A percentile compares a stretch with the other conserved stretches of the same genome.
phyloP scores from a whole-genome alignment of 73 alveolate genomes.

The Stentor coeruleus region DNA sequence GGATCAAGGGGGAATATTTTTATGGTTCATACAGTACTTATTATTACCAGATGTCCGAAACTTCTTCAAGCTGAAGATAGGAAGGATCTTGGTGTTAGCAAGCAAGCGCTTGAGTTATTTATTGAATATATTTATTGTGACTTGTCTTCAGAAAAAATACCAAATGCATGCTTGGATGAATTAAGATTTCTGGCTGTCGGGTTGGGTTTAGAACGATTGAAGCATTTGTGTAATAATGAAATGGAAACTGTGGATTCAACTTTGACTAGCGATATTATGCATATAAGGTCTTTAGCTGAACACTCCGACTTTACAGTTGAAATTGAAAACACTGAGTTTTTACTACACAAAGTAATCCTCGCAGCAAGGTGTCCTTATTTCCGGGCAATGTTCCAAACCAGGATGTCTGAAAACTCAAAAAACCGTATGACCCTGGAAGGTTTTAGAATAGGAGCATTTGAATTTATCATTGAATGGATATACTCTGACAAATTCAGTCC shows the following conservation, averaged over 20 bases:
- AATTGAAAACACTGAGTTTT: conserved; percentile 34
- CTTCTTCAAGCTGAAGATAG: neutral
- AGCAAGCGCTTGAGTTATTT: neutral
- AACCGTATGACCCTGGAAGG: conserved; percentile 33
- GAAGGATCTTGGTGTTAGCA: neutral
- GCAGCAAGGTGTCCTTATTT: conserved; percentile 61
- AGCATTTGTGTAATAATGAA: conserved; percentile 6
- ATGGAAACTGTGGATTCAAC: conserved; percentile 50
- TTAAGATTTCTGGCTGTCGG: conserved; percentile 32
- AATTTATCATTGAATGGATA: conserved; percentile 41
- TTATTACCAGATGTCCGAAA: conserved; percentile 22
- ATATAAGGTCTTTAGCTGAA: conserved; percentile 30
- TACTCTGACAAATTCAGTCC: conserved; percentile 48
- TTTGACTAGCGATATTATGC: conserved; percentile 32
- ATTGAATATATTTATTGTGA: conserved; percentile 29
- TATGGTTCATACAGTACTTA: conserved; percentile 22
- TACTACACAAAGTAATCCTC: conserved; percentile 56
- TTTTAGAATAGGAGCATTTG: conserved; percentile 33
- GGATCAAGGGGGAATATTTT: neutral
- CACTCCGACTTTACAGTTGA: conserved; percentile 56
- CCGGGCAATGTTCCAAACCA: conserved; percentile 45
- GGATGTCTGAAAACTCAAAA: conserved; percentile 47
- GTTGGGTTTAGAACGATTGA: conserved; percentile 11
- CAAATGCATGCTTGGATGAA: conserved; percentile 49
- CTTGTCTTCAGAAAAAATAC: conserved; percentile 29